Evolutionary conservation across 2,329 filamentous ascomycete genomes (phyloP), one percentile per base, ranked within the genome.

Genomic region (Colletotrichum orbiculare): DNA sequence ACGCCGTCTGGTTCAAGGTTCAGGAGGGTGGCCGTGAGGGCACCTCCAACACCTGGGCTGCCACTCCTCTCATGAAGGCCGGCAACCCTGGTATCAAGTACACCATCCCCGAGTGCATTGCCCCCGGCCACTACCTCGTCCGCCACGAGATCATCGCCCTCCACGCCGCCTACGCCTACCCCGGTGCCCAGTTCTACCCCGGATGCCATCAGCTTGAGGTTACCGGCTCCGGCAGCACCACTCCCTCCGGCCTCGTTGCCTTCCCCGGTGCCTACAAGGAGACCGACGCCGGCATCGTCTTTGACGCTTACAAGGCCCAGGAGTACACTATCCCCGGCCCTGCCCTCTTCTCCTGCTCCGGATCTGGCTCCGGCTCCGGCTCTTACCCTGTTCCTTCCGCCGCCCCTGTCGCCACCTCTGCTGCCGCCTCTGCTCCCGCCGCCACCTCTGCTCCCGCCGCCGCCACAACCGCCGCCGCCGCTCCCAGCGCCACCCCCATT

Each of bases 1-100:
- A 71, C 5, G 43, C 81, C 35, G 83, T 86, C 15, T 86, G 84
- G 83, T 86, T 86, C 78, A 86, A 86, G 74, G 71, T 86, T 61
- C 79, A 82, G 60, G 79, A 87, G 69, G 76, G 72, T 12, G 83
- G 83, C 17, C 81, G 82, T 10, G 71, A 78, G 25, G 84, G 83
- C 42, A 85, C 83, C 2, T 79, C 79, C 33, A 77, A 81, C 70
- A 79, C 70, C 50, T 86, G 84, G 84, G 83, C 75, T 49, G 73
- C 70, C 71, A 79, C 75, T n/a, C 69, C 77, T 2, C 75, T 85
- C n/a, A 83, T 83, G 78, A 76, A 75, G 12, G 69, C 75, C n/a
- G 79, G 77, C 49, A 78, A 76, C 59, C 69, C 73, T 8, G 74
- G 76, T 7, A 78, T 78, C 67, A 75, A 71, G 34, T 85, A 85